Base-by-base conservation (phyloP, 108 stramenopile genomes). In the Pseudonitzschia multistriata region DNA sequence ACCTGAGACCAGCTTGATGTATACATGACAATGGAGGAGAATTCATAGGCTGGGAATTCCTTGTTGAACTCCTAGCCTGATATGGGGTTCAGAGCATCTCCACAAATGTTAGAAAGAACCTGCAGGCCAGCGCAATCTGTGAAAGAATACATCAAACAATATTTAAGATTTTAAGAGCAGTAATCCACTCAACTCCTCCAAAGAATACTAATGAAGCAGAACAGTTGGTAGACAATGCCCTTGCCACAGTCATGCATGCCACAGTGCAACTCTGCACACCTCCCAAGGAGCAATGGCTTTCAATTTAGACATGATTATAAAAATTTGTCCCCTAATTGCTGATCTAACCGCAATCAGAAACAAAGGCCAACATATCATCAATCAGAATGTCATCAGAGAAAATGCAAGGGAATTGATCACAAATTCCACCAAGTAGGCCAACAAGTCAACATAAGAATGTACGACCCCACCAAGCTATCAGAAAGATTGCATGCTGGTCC, bases 131-230 rank as follows among this genome's bases (percentile, higher is more conserved):
- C 28, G 50, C 81, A 2, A 37, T 82, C 2, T 76, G 79, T 25
- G 79, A 85, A 68, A 22, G 79, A 14, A 62, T 82, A 34, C 79
- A 85, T 56, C 75, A 65, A 45, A 61, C 70, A 3, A 45, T 83
- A 8, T 70, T 36, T 14, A 70, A 78, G 42, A 55, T 66, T 3
- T 36, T 85, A 34, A 40, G 85, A 7, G 56, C 69, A 1, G 6
- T 71, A 15, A 0, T 73, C 5, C 49, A 45, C 2, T 35, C 4
- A 15, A 6, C 57, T 13, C 62, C 40, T 25, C 33, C 62, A 11
- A 27, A 65, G 15, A 61, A 50, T 21, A 52, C 31, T 22, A 47
- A 3, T 13, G 13, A 50, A 7, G 83, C 76, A 2, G 29, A 57
- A n/a, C 49, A 69, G 3, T 28, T 77, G 0, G 34, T 78, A 1